Evolutionary conservation across 2,329 filamentous ascomycete genomes (phyloP).

Genomic region (Cladophialophora immunda): DNA sequence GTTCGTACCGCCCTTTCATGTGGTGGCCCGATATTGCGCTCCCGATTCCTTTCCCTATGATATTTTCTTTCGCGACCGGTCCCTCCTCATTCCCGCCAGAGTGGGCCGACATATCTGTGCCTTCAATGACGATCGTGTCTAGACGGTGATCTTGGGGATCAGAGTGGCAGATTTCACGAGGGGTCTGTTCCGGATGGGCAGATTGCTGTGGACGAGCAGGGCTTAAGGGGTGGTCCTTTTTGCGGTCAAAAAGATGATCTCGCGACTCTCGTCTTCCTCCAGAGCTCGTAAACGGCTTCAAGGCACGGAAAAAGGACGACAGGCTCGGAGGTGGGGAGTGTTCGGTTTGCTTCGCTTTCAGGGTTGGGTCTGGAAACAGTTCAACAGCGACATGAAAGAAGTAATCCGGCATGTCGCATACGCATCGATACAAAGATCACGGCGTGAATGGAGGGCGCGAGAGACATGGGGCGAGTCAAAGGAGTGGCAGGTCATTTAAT

Average conservation of each 20-base stretch:
- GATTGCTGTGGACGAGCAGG: conserved; percentile 18
- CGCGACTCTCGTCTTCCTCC: conserved; percentile 23
- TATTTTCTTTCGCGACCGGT: conserved; percentile 44
- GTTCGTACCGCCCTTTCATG: conserved; percentile 82
- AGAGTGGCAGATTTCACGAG: conserved; percentile 42
- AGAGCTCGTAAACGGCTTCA: conserved; percentile 37
- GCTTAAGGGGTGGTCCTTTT: conserved; percentile 1
- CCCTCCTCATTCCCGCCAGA: conserved; percentile 20
- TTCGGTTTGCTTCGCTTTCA: conserved; percentile 16
- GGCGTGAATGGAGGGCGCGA: neutral
- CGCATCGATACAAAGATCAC: conserved; percentile 19
- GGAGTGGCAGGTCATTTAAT: neutral
- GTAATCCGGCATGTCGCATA: conserved; percentile 65
- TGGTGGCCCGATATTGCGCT: conserved; percentile 70
- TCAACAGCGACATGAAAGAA: conserved; percentile 71
- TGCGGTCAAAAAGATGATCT: conserved; percentile 31
- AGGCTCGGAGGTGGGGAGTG: conserved; percentile 24
- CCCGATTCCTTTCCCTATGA: conserved; percentile 59
- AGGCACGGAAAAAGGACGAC: conserved; percentile 35
- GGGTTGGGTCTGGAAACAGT: conserved; percentile 56
- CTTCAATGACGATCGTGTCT: conserved; percentile 78
- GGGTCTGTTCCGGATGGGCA: neutral
- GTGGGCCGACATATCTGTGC: conserved; percentile 71
- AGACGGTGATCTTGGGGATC: conserved; percentile 76
- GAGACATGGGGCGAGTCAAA: neutral